Evolutionary conservation across 352 stramenopile species (phyloP).

Genomic region (Paralagenidium karlingii): DNA sequence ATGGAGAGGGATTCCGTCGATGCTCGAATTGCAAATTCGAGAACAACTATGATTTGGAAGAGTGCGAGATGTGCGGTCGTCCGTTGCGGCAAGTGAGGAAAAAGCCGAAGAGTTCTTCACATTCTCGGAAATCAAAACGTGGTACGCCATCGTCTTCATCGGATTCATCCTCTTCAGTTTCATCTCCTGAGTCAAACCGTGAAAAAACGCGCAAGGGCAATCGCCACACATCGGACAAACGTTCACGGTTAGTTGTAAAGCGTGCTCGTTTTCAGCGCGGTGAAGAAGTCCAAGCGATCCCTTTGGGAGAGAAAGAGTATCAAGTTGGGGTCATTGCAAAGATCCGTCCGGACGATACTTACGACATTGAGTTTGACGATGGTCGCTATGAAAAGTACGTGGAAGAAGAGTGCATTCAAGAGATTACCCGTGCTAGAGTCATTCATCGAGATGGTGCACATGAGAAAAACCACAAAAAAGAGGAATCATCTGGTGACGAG

Average conservation of each 20-base stretch:
- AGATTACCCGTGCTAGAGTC: slow-evolving; percentile 22
- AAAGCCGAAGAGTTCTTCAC: slow-evolving; percentile 11
- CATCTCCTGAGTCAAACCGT: slow-evolving; percentile 14
- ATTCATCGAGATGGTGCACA: slow-evolving; percentile 8
- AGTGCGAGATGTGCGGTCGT: slow-evolving; percentile 54
- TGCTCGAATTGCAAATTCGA: slow-evolving; percentile 59
- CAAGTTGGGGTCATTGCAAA: slow-evolving; percentile 35
- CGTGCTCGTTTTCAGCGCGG: slow-evolving; percentile 26
- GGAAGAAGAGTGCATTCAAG: slow-evolving; percentile 23
- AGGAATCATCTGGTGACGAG: slow-evolving; percentile 9
- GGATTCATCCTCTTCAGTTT: slow-evolving; percentile 9
- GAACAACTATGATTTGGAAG: slow-evolving; percentile 60
- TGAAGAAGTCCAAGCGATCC: slow-evolving; percentile 51
- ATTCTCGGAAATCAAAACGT: slow-evolving; percentile 20
- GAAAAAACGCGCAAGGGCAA: slow-evolving; percentile 10
- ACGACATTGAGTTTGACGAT: slow-evolving; percentile 59
- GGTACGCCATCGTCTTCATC: slow-evolving; percentile 17
- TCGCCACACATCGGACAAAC: slow-evolving; percentile 16
- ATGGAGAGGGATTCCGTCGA: slow-evolving; percentile 36
- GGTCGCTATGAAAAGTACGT: slow-evolving; percentile 41
- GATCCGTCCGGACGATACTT: slow-evolving; percentile 32
- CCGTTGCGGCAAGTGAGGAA: slow-evolving; percentile 15
- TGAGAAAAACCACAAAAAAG: slow-evolving; percentile 2
- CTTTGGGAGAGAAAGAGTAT: slow-evolving; percentile 25
- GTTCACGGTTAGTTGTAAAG: slow-evolving; percentile 13